Evolutionary conservation across 768 basidiomycete genomes (phyloP).

Genomic region (Fomitopsis pulvina): DNA sequence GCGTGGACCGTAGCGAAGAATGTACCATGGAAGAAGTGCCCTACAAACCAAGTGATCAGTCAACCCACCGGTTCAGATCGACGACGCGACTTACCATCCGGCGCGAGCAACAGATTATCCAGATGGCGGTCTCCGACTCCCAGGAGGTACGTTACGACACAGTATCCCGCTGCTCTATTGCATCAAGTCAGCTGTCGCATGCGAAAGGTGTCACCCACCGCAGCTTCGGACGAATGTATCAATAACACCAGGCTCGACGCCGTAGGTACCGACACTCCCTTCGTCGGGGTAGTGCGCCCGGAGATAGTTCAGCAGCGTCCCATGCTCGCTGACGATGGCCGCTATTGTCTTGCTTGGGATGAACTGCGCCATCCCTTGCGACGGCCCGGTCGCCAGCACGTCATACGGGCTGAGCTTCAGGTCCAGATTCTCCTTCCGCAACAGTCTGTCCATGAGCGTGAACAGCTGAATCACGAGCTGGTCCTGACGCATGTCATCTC

Average conservation of each 20-base stretch:
- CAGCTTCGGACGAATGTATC: conserved; percentile 97
- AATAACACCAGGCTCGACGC: conserved; percentile 90
- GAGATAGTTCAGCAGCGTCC: conserved; percentile 82
- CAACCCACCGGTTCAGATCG: not conserved
- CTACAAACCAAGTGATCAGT: conserved; percentile 25
- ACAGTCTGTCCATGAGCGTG: conserved; percentile 91
- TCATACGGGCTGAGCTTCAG: conserved; percentile 87
- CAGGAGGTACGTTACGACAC: conserved; percentile 91
- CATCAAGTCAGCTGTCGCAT: not conserved
- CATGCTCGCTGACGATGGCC: conserved; percentile 88
- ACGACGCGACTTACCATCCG: conserved; percentile 75
- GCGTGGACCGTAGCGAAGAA: not conserved
- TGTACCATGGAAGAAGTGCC: conserved; percentile 94
- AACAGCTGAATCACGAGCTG: conserved; percentile 98
- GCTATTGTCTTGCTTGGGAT: conserved; percentile 95
- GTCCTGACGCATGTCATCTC: conserved; percentile 97
- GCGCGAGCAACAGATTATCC: conserved; percentile 87
- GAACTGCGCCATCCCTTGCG: conserved; percentile 95
- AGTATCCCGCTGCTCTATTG: conserved; percentile 79
- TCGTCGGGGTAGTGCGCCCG: conserved; percentile 86
- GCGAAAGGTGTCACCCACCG: conserved; percentile 47
- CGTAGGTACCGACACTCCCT: conserved; percentile 89
- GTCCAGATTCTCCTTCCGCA: conserved; percentile 93
- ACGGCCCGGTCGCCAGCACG: conserved; percentile 85
- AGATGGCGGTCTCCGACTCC: conserved; percentile 97